Conservation (phyloP, 2,329 filamentous ascomycete species). For the Fusarium sp. region DNA sequence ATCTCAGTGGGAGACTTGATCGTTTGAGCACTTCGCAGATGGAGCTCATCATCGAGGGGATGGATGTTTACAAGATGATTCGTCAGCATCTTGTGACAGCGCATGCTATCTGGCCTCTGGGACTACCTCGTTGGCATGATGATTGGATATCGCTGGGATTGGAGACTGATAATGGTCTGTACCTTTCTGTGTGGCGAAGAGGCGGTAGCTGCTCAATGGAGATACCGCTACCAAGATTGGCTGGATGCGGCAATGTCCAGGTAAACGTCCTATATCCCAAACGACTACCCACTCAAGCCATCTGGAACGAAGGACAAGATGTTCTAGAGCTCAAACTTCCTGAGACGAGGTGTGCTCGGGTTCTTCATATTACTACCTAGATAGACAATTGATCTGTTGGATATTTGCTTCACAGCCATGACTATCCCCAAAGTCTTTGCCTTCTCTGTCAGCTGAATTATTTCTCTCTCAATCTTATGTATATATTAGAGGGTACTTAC, state of each 20-base stretch:
- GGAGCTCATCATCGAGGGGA: background rate
- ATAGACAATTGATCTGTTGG: background rate
- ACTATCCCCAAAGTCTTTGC: background rate
- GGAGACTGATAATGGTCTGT: background rate
- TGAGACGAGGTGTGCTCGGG: background rate
- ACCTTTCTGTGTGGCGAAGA: background rate
- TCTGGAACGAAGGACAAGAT: fast-evolving
- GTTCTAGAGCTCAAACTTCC: background rate
- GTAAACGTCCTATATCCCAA: background rate
- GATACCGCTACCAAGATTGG: background rate
- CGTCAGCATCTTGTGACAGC: background rate
- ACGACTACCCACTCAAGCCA: background rate
- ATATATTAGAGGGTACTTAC: no score
- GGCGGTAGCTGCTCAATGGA: background rate
- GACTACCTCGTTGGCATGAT: background rate
- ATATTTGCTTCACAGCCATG: fast-evolving
- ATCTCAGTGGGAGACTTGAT: conserved; percentile 31
- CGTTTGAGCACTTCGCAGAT: background rate
- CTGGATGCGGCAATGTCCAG: background rate
- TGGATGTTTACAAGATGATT: background rate
- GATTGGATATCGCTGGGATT: background rate
- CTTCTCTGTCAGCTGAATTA: no score
- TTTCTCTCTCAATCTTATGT: no score
- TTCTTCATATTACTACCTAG: background rate
- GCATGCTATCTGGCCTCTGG: background rate